Evolutionary conservation across 2,329 filamentous ascomycete genomes (phyloP).

Genomic region (Bertia moriformis): DNA sequence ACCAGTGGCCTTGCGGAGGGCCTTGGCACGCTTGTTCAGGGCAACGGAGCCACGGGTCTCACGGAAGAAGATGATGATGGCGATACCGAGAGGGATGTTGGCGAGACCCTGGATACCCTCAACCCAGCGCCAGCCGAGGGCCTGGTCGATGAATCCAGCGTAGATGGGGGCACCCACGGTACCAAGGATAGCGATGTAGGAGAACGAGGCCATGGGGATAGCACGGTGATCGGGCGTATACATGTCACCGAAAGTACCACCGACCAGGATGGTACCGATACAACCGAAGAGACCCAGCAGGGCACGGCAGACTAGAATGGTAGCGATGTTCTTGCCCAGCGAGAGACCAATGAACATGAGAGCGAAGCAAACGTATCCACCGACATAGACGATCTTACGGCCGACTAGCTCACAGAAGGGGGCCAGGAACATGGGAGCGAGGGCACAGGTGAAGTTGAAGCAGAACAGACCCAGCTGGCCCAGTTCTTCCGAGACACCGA

Average conservation of each 20-base stretch:
- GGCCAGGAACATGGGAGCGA: conserved; percentile 29
- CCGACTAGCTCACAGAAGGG: conserved; percentile 34
- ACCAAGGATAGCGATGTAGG: conserved; percentile 31
- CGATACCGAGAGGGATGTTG: conserved; percentile 29
- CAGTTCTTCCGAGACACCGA: conserved; percentile 22
- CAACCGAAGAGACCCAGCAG: conserved; percentile 32
- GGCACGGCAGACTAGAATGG: conserved; percentile 28
- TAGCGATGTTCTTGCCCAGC: conserved; percentile 29
- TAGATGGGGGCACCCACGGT: conserved; percentile 37
- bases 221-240: conserved; percentile 27
- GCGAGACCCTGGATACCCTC: conserved; percentile 34
- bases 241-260: conserved; percentile 33
- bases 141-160: conserved; percentile 34
- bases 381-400: conserved; percentile 26
- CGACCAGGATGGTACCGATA: conserved; percentile 31
- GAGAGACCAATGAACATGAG: conserved; percentile 30
- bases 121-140: conserved; percentile 36
- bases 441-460: conserved; percentile 31
- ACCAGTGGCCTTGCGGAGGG: conserved; percentile 27
- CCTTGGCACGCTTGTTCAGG: conserved; percentile 31
- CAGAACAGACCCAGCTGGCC: conserved; percentile 32
- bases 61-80: conserved; percentile 24
- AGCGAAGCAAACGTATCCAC: conserved; percentile 27
- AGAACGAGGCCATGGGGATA: conserved; percentile 29
- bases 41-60: conserved; percentile 29